Conservation (phyloP, 768 basidiomycete genomes). For the Cyclocybe cylindracea region DNA sequence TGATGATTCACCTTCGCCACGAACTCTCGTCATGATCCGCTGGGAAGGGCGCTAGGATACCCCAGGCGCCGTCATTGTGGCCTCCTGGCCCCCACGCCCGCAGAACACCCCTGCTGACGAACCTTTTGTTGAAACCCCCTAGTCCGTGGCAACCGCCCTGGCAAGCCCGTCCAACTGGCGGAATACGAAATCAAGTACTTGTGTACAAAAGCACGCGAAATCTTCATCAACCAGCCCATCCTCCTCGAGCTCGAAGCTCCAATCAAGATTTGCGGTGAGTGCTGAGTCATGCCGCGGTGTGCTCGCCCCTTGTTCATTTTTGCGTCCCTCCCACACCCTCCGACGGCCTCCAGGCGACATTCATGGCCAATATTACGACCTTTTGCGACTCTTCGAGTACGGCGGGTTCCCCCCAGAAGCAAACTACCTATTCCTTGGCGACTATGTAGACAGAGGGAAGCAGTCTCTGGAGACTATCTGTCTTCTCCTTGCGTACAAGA, state of each 20-base stretch:
- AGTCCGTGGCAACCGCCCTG: slow-evolving; percentile 97
- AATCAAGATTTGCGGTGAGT: slow-evolving; percentile 99
- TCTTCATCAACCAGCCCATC: slow-evolving; percentile 99
- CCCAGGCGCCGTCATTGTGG: too few relatives aligned
- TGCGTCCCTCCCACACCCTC: slow-evolving; percentile 9
- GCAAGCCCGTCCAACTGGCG: slow-evolving; percentile 96
- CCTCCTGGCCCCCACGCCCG: too few relatives aligned
- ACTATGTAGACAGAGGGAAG: slow-evolving; percentile 99
- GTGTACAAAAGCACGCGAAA: slow-evolving; percentile 98
- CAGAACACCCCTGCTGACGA: slow-evolving; percentile 17
- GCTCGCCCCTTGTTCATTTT: slow-evolving; percentile 15
- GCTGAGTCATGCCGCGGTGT: background rate
- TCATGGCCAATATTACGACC: slow-evolving; percentile 99
- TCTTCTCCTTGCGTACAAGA: slow-evolving; percentile 98
- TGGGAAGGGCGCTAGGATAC: too few relatives aligned
- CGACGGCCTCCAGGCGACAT: slow-evolving; percentile 75
- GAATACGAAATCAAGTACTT: slow-evolving; percentile 99
- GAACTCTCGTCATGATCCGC: too few relatives aligned
- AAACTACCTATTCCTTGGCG: slow-evolving; percentile 99
- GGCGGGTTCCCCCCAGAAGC: slow-evolving; percentile 99
- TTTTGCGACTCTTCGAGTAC: slow-evolving; percentile 97
- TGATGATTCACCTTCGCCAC: background rate
- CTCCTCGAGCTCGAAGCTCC: slow-evolving; percentile 97
- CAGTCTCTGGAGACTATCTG: slow-evolving; percentile 99
- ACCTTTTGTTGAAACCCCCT: slow-evolving; percentile 22